phyloP scores from a whole-genome alignment of 805 yeast species.

The Monosporozyma siamensis region DNA sequence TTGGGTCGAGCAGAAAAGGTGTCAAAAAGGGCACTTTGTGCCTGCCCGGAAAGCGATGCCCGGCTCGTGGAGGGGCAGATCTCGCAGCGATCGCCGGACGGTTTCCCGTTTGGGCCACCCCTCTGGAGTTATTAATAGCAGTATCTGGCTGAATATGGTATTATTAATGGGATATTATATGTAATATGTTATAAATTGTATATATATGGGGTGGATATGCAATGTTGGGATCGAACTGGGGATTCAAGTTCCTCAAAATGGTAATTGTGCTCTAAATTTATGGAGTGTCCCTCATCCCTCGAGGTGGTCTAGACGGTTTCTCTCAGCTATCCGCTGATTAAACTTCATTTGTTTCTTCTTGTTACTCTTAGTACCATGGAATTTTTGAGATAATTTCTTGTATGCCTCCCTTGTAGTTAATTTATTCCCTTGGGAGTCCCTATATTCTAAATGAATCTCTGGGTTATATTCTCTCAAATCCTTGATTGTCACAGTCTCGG shows the following conservation, averaged over 20 bases:
- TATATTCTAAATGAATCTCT: slow-evolving; percentile 41
- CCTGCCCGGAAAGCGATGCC: neutral
- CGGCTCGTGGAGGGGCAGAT: too few relatives aligned
- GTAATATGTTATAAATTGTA: too few relatives aligned
- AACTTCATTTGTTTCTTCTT: slow-evolving; percentile 19
- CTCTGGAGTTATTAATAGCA: neutral
- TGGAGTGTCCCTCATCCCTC: too few relatives aligned
- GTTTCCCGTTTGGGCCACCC: neutral
- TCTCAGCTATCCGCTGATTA: slow-evolving; percentile 15
- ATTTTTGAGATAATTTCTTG: slow-evolving; percentile 65
- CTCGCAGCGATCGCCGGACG: too few relatives aligned
- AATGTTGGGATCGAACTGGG: too few relatives aligned
- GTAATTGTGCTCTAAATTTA: too few relatives aligned
- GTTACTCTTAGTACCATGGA: slow-evolving; percentile 49
- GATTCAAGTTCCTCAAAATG: too few relatives aligned
- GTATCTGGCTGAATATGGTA: too few relatives aligned
- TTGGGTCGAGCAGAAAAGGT: neutral
- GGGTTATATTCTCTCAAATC: slow-evolving; percentile 34
- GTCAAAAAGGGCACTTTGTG: neutral
- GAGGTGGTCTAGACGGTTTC: slow-evolving; percentile 8
- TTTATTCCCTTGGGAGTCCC: slow-evolving; percentile 53
- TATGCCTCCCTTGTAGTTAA: slow-evolving; percentile 63
- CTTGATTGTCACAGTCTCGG: too few relatives aligned
- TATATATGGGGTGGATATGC: too few relatives aligned
- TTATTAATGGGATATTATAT: too few relatives aligned